Conservation (phyloP, 1,284 basidiomycete genomes). For the Farysia itapuensis region DNA sequence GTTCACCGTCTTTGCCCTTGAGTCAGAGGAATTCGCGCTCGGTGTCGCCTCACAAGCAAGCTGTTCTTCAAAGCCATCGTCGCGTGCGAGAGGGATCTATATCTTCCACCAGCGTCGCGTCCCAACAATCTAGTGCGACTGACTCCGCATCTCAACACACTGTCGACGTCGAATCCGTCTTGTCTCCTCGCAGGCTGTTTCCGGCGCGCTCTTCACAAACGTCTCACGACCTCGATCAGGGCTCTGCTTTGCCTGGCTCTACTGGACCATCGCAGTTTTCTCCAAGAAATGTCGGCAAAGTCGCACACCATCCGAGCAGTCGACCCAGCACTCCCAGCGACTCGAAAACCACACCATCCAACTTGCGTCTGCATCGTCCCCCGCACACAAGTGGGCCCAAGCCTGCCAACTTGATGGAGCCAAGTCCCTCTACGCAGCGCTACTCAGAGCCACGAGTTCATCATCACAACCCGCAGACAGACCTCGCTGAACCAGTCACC, state of each 20-base stretch:
- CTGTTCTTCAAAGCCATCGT: conserved; percentile 23
- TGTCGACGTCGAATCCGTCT: conserved; percentile 3
- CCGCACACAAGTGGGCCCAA: conserved; percentile 27
- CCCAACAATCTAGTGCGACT: not conserved
- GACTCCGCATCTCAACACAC: conserved; percentile 6
- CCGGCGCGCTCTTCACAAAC: too few relatives aligned
- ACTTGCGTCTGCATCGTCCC: conserved; percentile 21
- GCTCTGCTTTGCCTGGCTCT: too few relatives aligned
- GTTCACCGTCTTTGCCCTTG: conserved; percentile 17
- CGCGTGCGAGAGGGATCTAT: conserved; percentile 19
- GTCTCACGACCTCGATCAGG: too few relatives aligned
- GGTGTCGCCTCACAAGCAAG: conserved; percentile 35
- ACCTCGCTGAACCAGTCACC: not conserved
- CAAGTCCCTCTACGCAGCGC: conserved; percentile 23
- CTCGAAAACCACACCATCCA: conserved; percentile 13
- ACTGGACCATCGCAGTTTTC: conserved; percentile 31
- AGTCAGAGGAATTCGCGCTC: conserved; percentile 20
- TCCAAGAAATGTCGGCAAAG: conserved; percentile 17
- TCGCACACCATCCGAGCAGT: conserved; percentile 13
- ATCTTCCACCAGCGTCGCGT: not conserved
- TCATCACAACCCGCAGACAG: not conserved
- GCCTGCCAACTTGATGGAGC: conserved; percentile 13
- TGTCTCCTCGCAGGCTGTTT: conserved; percentile 16
- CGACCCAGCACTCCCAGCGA: conserved; percentile 19
- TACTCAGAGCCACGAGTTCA: conserved; percentile 9